phyloP scores from a whole-genome alignment of 1,284 basidiomycete genomes.

The Ustilago lituana region DNA sequence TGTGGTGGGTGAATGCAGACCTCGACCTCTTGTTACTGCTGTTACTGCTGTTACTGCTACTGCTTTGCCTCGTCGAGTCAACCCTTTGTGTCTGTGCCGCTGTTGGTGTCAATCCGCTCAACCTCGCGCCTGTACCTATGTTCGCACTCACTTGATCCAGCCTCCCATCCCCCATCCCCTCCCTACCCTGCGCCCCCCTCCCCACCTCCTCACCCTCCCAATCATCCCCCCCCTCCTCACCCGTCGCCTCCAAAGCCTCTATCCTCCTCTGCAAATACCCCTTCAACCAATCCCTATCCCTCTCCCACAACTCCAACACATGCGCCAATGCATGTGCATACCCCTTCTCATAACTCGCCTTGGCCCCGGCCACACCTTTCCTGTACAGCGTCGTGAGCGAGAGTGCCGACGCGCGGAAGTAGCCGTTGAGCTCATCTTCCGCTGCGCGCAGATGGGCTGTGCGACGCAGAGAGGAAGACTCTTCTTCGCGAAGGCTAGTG shows the following conservation, averaged over 20 bases:
- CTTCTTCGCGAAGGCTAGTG: constrained; percentile 32
- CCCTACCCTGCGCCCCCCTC: no score
- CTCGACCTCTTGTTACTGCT: constrained; percentile 15
- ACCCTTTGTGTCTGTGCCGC: no score
- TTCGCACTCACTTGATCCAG: no score
- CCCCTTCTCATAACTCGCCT: constrained; percentile 37
- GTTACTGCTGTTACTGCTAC: constrained; percentile 1
- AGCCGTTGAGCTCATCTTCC: constrained; percentile 38
- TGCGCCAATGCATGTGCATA: constrained; percentile 46
- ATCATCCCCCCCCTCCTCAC: constrained; percentile 29
- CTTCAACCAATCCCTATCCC: constrained; percentile 42
- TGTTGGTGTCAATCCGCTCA: no score
- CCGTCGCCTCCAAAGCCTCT: constrained; percentile 46
- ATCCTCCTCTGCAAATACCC: constrained; percentile 49
- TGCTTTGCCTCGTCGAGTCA: not conserved
- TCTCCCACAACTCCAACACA: constrained; percentile 46
- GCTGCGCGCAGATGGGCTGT: constrained; percentile 19
- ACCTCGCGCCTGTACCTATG: no score
- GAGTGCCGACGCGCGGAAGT: constrained; percentile 37
- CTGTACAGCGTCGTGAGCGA: constrained; percentile 44
- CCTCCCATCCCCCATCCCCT: no score
- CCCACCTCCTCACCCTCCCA: constrained; percentile 13
- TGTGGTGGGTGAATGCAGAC: constrained; percentile 1
- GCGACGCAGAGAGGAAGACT: constrained; percentile 23
- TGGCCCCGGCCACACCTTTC: constrained; percentile 31